Percentiles rank a stretch among this genome's conserved stretches.
Evolutionary conservation across 2,329 filamentous ascomycete species (phyloP).

Genomic region (Sodiomyces alkalinus): DNA sequence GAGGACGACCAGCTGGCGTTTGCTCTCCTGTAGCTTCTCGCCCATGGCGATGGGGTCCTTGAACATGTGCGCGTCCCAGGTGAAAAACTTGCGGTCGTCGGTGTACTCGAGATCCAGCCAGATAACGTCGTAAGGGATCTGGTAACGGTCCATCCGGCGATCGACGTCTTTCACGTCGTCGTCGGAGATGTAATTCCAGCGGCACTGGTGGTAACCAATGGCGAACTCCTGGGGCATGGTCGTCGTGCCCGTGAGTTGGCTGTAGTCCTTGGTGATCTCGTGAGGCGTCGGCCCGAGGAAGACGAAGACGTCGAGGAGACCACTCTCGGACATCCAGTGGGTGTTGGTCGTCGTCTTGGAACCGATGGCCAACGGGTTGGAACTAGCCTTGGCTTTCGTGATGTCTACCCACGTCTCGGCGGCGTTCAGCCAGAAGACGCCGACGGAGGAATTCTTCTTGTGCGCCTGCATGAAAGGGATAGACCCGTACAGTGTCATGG

Average conservation of each 20-base stretch:
- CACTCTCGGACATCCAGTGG: conserved; percentile 87
- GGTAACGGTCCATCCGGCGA: conserved; percentile 85
- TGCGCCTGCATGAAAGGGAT: conserved; percentile 98
- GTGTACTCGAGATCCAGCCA: conserved; percentile 99
- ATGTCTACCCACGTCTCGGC: conserved; percentile 98
- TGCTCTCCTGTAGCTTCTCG: conserved; percentile 68
- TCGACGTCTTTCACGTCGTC: conserved; percentile 96
- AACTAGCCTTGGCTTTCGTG: conserved; percentile 57
- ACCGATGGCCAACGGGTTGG: conserved; percentile 66
- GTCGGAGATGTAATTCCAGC: conserved; percentile 97
- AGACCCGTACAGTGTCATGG: conserved; percentile 95
- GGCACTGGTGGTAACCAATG: conserved; percentile 90
- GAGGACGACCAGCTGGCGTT: conserved; percentile 82
- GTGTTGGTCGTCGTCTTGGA: conserved; percentile 56
- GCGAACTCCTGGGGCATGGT: conserved; percentile 86
- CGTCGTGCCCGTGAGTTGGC: conserved; percentile 81
- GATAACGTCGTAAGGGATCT: conserved; percentile 96
- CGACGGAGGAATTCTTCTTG: conserved; percentile 81
- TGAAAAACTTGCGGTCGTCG: conserved; percentile 95
- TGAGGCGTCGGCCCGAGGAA: conserved; percentile 80
- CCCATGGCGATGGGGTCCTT: conserved; percentile 76
- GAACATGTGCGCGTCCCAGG: conserved; percentile 86
- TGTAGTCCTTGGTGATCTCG: conserved; percentile 69
- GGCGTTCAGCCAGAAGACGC: conserved; percentile 93
- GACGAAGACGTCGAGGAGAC: conserved; percentile 81